Base-by-base conservation (phyloP, 768 basidiomycete species). In the Russula lepida region DNA sequence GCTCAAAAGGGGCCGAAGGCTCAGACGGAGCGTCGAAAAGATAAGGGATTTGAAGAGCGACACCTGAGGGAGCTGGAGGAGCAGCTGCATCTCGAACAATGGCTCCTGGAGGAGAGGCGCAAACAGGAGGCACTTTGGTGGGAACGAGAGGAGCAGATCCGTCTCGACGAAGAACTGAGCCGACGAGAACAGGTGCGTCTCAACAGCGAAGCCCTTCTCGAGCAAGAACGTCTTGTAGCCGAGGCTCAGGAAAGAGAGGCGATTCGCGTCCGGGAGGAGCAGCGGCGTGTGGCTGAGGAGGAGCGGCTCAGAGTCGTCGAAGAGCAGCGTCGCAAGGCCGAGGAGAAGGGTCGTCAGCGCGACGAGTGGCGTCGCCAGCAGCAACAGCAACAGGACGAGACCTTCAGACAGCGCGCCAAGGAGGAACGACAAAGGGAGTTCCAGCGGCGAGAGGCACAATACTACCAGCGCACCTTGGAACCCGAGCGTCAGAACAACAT, bases 91-190 rank as follows among this genome's bases (percentile, higher is more conserved):
- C 33, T 49, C 9, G 66, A 72, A 48, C 73, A 54, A 37, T 63
- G 64, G 13, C 63, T 66, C 11, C 70, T 72, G 2, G 75, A 77
- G 59, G 74, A n/a, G n/a, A n/a, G 43, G 30, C 53, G 75, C n/a
- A n/a, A 66, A 35, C 53, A 65, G 39, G 52, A 21, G 39, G n/a
- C n/a, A n/a, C 23, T 62, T 15, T 27, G 15, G 39, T 54, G 41
- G 58, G 62, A 64, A 50, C 56, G 59, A 54, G 56, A 58, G 57
- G 39, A 50, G 30, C 62, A 63, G 46, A 63, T 56, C 35, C 64
- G 58, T 21, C 54, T 46, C 7, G 59, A 60, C 52, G 65, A 66
- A 37, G 62, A 55, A 30, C n/a, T 59, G 46, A 56, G 59, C 23
- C 57, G 49, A 54, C 58, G 53, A n/a, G n/a, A n/a, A n/a, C n/a